Conservation (phyloP, 2,329 filamentous ascomycete genomes). For the Chaetothyriales sp. region DNA sequence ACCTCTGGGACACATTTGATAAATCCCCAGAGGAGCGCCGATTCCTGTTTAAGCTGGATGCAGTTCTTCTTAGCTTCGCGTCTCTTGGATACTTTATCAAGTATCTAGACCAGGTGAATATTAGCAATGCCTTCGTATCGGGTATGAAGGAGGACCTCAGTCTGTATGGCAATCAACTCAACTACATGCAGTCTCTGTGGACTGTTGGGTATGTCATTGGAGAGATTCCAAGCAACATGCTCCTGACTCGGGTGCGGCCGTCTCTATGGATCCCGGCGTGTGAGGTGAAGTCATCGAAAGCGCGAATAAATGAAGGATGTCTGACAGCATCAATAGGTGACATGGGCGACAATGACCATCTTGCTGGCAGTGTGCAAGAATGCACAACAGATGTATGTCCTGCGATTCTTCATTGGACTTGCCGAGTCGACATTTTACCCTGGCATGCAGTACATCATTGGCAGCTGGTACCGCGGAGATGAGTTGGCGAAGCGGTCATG, state of each 20-base stretch:
- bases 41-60: constrained; percentile 43
- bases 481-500: constrained; percentile 40
- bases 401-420: constrained; percentile 20
- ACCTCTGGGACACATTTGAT: constrained; percentile 41
- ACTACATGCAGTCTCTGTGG: constrained; percentile 47
- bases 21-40: constrained; percentile 36
- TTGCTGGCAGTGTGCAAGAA: constrained; percentile 37
- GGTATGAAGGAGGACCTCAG: constrained; percentile 40
- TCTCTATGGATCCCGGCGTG: constrained; percentile 6
- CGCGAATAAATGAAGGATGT: constrained; percentile 22
- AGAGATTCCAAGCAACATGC: constrained; percentile 38
- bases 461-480: constrained; percentile 37
- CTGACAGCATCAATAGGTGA: constrained; percentile 32
- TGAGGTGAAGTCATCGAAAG: constrained; percentile 34
- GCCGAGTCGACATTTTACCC: constrained; percentile 40
- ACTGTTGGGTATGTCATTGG: constrained; percentile 48
- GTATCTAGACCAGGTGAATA: constrained; percentile 33
- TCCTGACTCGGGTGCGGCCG: constrained; percentile 30
- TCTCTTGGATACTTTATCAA: constrained; percentile 43
- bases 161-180: constrained; percentile 41
- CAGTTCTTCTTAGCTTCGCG: constrained; percentile 43
- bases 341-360: constrained; percentile 45
- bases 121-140: constrained; percentile 40
- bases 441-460: constrained; percentile 40
- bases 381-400: constrained; percentile 20